These are phyloP conservation scores for Diaporthe nobilis DNA, from an alignment of 2,329 filamentous ascomycete genomes.

Conservation along the genomic window DNA sequence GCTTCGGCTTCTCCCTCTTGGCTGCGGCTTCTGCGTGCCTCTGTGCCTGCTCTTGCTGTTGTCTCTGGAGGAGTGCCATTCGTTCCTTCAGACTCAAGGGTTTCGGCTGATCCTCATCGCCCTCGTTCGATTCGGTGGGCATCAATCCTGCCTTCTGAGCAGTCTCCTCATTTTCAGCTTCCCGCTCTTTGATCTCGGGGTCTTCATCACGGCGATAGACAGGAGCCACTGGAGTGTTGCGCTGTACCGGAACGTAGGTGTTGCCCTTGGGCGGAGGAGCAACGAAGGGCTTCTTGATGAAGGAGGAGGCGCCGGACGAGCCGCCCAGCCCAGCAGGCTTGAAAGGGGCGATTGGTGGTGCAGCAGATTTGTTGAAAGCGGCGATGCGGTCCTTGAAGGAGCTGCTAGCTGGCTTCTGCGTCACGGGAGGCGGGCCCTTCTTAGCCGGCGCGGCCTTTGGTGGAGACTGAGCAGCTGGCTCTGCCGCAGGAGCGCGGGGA, in stretches of 20 bases:
- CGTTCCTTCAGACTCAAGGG: slow-evolving; percentile 94
- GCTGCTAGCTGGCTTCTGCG: slow-evolving; percentile 80
- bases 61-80: slow-evolving; percentile 92
- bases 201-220: slow-evolving; percentile 92
- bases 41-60: slow-evolving; percentile 90
- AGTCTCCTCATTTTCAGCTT: slow-evolving; percentile 75
- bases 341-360: slow-evolving; percentile 89
- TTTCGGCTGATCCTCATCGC: slow-evolving; percentile 86
- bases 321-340: slow-evolving; percentile 77
- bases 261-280: slow-evolving; percentile 94
- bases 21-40: slow-evolving; percentile 82
- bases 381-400: slow-evolving; percentile 97
- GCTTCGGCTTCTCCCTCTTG: slow-evolving; percentile 92
- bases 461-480: slow-evolving; percentile 42
- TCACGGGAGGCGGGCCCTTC: slow-evolving; percentile 74
- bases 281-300: slow-evolving; percentile 98
- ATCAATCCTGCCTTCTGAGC: slow-evolving; percentile 78
- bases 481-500: slow-evolving; percentile 44
- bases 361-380: slow-evolving; percentile 92
- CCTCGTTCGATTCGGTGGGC: slow-evolving; percentile 60
- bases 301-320: slow-evolving; percentile 70
- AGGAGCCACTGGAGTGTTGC: slow-evolving; percentile 79
- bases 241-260: slow-evolving; percentile 85
- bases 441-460: slow-evolving; percentile 57
- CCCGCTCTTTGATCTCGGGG: slow-evolving; percentile 76